phyloP scores from a whole-genome alignment of 208 protist species.

The Angomonas deanei region DNA sequence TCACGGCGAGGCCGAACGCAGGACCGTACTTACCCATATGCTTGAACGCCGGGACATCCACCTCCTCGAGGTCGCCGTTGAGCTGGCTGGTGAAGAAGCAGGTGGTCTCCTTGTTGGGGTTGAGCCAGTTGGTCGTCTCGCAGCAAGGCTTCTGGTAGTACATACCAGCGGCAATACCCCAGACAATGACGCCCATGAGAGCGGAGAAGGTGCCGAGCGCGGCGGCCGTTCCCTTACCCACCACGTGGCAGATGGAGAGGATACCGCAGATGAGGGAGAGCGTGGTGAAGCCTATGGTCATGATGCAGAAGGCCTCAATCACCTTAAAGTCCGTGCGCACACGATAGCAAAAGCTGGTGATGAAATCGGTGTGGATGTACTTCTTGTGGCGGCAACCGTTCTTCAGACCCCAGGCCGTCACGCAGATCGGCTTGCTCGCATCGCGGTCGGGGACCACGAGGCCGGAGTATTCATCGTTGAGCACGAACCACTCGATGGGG shows the following conservation, averaged over 20 bases:
- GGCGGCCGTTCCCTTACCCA: slow-evolving; percentile 20
- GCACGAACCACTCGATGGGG: slow-evolving; percentile 39
- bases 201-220: slow-evolving; percentile 24
- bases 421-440: slow-evolving; percentile 17
- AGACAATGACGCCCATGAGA: slow-evolving; percentile 32
- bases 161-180: slow-evolving; percentile 37
- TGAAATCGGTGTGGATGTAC: slow-evolving; percentile 45
- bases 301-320: slow-evolving; percentile 53
- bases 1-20: slow-evolving; percentile 33
- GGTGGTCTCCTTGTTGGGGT: background rate
- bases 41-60: slow-evolving; percentile 31
- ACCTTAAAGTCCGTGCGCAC: slow-evolving; percentile 40
- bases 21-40: slow-evolving; percentile 33
- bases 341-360: slow-evolving; percentile 32
- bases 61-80: background rate
- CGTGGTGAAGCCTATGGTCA: slow-evolving; percentile 43
- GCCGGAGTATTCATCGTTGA: slow-evolving; percentile 16
- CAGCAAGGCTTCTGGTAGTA: slow-evolving; percentile 42
- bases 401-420: slow-evolving; percentile 55
- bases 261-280: slow-evolving; percentile 22
- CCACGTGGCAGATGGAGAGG: slow-evolving; percentile 15
- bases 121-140: slow-evolving; percentile 22
- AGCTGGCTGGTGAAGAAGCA: slow-evolving; percentile 18
- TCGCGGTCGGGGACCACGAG: slow-evolving; percentile 17
- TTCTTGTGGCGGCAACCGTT: slow-evolving; percentile 24